Base-by-base conservation (phyloP, 805 yeast genomes). In the Saturnispora saitoi region DNA sequence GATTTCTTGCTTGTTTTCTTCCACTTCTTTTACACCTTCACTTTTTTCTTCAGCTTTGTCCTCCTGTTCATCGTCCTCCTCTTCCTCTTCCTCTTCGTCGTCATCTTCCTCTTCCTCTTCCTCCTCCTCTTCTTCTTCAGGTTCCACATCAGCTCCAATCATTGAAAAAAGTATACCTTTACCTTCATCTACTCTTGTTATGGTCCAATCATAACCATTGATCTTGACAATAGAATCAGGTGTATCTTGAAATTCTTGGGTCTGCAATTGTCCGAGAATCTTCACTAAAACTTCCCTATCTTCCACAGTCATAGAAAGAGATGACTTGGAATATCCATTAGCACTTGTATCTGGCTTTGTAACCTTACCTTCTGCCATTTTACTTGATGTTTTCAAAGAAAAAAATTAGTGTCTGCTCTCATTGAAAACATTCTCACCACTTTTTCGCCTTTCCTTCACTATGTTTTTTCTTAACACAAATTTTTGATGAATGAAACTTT, bases 221-320 rank as follows among this genome's bases (percentile, higher is more conserved):
- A 46, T 30, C 4, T 19, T 20, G 19, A 46, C 44, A 7, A 22
- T 32, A 5, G 32, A 26, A 10, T 26, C 20, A 14, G 32, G 40
- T 7, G 44, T 42, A 12, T 42, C 48, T 20, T 39, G 39, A 14
- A 15, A 12, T 3, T 17, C 20, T 15, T 32, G 15, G 8, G 34
- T 41, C n/a, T 43, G 43, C 19, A 46, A 32, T 17, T 46, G 48
- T 5, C 38, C 15, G 12, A 46, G 32, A 24, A 46, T 30, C 40
- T 40, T 46, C 20, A 29, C 30, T 8, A 46, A 31, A 5, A 39
- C 32, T 14, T 31, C 44, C 31, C 32, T 46, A 26, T 46, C 48
- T 15, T 31, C 40, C 3, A 28, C 5, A 10, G 48, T 38, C 32
- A 46, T 46, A 4, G n/a, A 32, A 32, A 10, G 10, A 14, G 22